phyloP scores from a whole-genome alignment of 2,329 filamentous ascomycete genomes.

The Scorias spongiosa region DNA sequence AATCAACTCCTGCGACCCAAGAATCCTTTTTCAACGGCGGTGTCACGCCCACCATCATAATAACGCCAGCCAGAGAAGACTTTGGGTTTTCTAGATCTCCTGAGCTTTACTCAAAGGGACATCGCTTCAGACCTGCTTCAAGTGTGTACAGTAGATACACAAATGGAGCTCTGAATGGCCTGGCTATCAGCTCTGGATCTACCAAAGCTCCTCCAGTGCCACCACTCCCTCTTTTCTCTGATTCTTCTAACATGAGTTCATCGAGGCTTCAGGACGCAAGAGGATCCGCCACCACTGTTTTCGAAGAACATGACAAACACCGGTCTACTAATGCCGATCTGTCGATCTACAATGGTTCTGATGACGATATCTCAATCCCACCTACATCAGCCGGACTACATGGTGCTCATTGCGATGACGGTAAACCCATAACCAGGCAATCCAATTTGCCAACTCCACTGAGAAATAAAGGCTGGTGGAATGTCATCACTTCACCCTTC shows the following conservation, averaged over 20 bases:
- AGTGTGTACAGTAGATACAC: slow-evolving; percentile 48
- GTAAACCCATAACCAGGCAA: slow-evolving; percentile 13
- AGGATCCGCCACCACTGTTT: slow-evolving; percentile 23
- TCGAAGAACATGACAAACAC: slow-evolving; percentile 37
- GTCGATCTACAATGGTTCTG: slow-evolving; percentile 52
- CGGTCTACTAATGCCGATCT: slow-evolving; percentile 28
- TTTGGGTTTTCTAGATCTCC: slow-evolving; percentile 48
- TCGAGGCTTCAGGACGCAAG: slow-evolving; percentile 5
- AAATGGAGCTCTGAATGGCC: slow-evolving; percentile 11
- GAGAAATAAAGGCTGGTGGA: slow-evolving; percentile 61
- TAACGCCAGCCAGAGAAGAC: slow-evolving; percentile 36
- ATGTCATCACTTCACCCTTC: slow-evolving; percentile 59
- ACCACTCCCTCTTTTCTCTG: slow-evolving; percentile 31
- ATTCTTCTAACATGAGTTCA: slow-evolving; percentile 8
- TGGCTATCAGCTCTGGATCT: not conserved
- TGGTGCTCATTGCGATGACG: not conserved
- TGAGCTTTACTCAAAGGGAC: slow-evolving; percentile 29
- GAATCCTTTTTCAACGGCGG: slow-evolving; percentile 1
- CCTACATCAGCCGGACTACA: slow-evolving; percentile 17
- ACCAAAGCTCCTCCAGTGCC: slow-evolving; percentile 43
- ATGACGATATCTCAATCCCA: slow-evolving; percentile 41
- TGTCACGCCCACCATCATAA: slow-evolving; percentile 35
- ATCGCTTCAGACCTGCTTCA: slow-evolving; percentile 31
- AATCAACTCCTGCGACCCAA: slow-evolving; percentile 4
- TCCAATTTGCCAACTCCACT: slow-evolving; percentile 36